A percentile compares a stretch with the other conserved stretches of the same genome.
These are phyloP conservation scores for Rosellinia necatrix DNA, from an alignment of 2,329 filamentous ascomycete species.

Conservation along the genomic window DNA sequence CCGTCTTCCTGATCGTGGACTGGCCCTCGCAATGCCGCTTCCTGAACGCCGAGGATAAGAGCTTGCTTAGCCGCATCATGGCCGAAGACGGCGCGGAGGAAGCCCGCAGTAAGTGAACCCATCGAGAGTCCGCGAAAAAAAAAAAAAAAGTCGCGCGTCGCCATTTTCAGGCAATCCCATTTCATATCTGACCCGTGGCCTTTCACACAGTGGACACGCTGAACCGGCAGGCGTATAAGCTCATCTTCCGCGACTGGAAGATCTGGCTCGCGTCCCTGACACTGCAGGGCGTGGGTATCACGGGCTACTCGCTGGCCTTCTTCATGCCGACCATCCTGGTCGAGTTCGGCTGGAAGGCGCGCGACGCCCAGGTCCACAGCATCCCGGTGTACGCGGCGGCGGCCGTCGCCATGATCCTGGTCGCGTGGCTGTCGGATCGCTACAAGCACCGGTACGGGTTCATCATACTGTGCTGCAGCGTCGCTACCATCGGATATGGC, in stretches of 20 bases:
- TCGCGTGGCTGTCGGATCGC: conserved; percentile 43
- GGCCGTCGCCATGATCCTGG: conserved; percentile 39
- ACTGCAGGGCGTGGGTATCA: conserved; percentile 40
- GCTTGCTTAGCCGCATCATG: conserved; percentile 41
- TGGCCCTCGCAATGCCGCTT: conserved; percentile 54
- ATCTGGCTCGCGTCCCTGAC: conserved; percentile 45
- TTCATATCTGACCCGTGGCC: not conserved
- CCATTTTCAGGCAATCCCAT: too few relatives aligned
- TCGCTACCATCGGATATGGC: conserved; percentile 41
- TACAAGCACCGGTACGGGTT: conserved; percentile 44
- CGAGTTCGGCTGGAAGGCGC: conserved; percentile 45
- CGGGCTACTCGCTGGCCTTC: conserved; percentile 43
- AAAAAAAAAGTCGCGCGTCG: too few relatives aligned
- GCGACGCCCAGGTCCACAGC: conserved; percentile 44
- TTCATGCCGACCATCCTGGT: conserved; percentile 49
- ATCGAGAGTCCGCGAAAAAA: too few relatives aligned
- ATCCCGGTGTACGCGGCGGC: conserved; percentile 46
- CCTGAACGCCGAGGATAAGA: conserved; percentile 48
- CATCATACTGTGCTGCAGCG: conserved; percentile 36
- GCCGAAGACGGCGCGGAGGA: conserved; percentile 36
- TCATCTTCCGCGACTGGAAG: conserved; percentile 46
- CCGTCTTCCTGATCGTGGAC: conserved; percentile 53
- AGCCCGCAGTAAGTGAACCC: conserved; percentile 27
- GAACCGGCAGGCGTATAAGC: conserved; percentile 36
- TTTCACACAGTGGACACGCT: conserved; percentile 36